A percentile compares a stretch with the other conserved stretches of the same genome.
phyloP scores from a whole-genome alignment of 169 alveolate genomes.

The Plasmodium chabaudi region DNA sequence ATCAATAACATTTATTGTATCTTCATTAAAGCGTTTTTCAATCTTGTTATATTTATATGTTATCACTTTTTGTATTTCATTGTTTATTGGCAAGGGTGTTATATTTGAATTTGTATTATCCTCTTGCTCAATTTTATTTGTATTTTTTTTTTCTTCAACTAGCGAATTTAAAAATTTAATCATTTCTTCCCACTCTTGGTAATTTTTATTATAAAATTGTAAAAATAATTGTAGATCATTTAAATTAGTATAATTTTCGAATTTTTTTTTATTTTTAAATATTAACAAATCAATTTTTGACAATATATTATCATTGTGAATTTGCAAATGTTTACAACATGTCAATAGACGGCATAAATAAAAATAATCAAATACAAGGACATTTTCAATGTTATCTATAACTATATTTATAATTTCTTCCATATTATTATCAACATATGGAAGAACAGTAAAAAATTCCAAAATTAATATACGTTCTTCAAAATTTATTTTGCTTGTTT shows the following conservation, averaged over 20 bases:
- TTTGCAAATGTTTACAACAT: slow-evolving; percentile 9
- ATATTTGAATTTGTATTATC: neutral
- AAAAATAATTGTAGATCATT: slow-evolving; percentile 37
- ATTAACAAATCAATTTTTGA: slow-evolving; percentile 43
- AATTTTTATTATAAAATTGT: slow-evolving; percentile 24
- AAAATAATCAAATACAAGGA: slow-evolving; percentile 18
- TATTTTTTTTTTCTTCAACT: neutral
- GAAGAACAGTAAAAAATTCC: slow-evolving; percentile 50
- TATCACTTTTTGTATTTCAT: slow-evolving; percentile 16
- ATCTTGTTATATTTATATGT: slow-evolving; percentile 46
- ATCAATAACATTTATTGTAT: slow-evolving; percentile 9
- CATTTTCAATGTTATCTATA: slow-evolving; percentile 10
- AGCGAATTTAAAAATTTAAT: slow-evolving; percentile 5
- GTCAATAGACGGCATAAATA: slow-evolving; percentile 36
- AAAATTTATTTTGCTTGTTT: slow-evolving; percentile 26
- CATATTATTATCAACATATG: slow-evolving; percentile 46
- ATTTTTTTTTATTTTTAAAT: slow-evolving; percentile 30
- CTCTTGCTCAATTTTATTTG: neutral
- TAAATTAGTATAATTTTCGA: slow-evolving; percentile 29
- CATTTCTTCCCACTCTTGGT: slow-evolving; percentile 64
- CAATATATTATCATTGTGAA: slow-evolving; percentile 36
- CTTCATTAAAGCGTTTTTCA: slow-evolving; percentile 27
- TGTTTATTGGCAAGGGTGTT: neutral
- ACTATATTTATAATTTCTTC: slow-evolving; percentile 27
- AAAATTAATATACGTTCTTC: slow-evolving; percentile 43